Base-by-base conservation (phyloP, 176 grass and related monocot genomes). In the Oryza coarctata region DNA sequence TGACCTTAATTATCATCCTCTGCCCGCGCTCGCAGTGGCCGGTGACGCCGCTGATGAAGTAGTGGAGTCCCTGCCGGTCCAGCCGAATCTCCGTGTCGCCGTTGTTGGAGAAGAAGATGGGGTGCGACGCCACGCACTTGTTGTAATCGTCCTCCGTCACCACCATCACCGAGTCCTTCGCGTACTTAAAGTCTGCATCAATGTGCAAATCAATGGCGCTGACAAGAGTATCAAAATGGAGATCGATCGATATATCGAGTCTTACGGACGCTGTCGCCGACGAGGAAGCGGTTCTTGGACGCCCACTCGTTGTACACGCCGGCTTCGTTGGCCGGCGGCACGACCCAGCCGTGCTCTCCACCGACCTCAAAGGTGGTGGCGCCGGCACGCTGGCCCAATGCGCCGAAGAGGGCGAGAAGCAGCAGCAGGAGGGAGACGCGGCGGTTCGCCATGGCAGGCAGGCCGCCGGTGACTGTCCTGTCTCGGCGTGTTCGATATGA, bases 1-100 rank as follows among this genome's bases (percentile, higher is more conserved):
- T 75, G 78, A 91, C 91, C 82, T 73, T 97, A 78, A 97, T n/a
- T 50, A 84, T 64, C 89, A 94, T 94, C 86, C 86, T 89, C 88
- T 93, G 94, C 12, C 94, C 94, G 22, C 79, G 80, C 60, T 97
- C 77, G 34, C 94, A 97, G 88, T 97, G 94, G n/a, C 89, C 94
- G 8, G 77, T 22, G 40, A 81, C 89, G 34, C 94, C 91, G 34
- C 91, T 97, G 88, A 91, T 90, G 87, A 93, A 91, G 79, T 91
- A 90, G 84, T 91, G 82, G 47, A 75, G 25, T 1, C 89, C 94
- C 20, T 84, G 27, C 71, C 40, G 83, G 66, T 91, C 82, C 1
- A 97, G 89, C 52, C 7, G 9, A 65, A 89, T 85, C 82, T 40
- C 55, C 10, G 89, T 97, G 72, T 82, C 71, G 64, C 89, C 91